Percentiles rank a stretch among this genome's conserved stretches.
phyloP scores from a whole-genome alignment of 805 yeast genomes.

The Metschnikowia cubensis region DNA sequence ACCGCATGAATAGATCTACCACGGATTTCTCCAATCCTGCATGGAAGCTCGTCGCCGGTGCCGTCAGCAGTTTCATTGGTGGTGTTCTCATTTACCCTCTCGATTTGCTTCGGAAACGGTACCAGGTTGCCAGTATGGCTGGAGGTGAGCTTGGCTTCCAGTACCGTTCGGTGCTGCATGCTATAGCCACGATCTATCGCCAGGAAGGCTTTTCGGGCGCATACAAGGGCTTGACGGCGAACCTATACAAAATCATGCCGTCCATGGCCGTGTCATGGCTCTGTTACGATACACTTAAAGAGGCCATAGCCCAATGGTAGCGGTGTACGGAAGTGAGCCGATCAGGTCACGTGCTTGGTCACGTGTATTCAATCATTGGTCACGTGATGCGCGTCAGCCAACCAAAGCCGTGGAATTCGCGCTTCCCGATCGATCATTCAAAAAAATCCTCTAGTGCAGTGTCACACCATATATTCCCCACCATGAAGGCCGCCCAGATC shows the following conservation, averaged over 20 bases:
- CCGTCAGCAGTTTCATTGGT: constrained; percentile 81
- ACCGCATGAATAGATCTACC: constrained; percentile 36
- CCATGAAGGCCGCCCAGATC: constrained; percentile 39
- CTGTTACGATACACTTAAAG: constrained; percentile 70
- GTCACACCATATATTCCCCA: constrained; percentile 1
- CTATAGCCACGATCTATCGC: constrained; percentile 62
- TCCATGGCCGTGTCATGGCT: constrained; percentile 96
- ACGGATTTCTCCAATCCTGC: constrained; percentile 41
- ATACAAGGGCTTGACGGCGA: constrained; percentile 73
- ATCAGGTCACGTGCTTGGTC: not conserved
- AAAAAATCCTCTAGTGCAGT: constrained; percentile 1
- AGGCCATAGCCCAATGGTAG: constrained; percentile 29
- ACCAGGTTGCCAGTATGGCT: constrained; percentile 86
- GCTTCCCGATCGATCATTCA: constrained; percentile 10
- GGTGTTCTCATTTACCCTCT: constrained; percentile 90
- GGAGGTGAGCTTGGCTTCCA: constrained; percentile 75
- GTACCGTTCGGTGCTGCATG: constrained; percentile 73
- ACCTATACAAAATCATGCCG: constrained; percentile 85
- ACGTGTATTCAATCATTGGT: too few relatives aligned
- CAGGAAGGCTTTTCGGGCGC: constrained; percentile 73
- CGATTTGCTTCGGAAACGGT: constrained; percentile 81
- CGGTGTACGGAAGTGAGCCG: not conserved
- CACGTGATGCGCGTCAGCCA: constrained; percentile 11
- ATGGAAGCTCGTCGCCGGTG: constrained; percentile 73
- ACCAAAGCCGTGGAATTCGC: constrained; percentile 15